Evolutionary conservation across 139 green algal genomes (phyloP), one percentile per base, ranked within the genome.

Genomic region (Desmodesmus armatus): DNA sequence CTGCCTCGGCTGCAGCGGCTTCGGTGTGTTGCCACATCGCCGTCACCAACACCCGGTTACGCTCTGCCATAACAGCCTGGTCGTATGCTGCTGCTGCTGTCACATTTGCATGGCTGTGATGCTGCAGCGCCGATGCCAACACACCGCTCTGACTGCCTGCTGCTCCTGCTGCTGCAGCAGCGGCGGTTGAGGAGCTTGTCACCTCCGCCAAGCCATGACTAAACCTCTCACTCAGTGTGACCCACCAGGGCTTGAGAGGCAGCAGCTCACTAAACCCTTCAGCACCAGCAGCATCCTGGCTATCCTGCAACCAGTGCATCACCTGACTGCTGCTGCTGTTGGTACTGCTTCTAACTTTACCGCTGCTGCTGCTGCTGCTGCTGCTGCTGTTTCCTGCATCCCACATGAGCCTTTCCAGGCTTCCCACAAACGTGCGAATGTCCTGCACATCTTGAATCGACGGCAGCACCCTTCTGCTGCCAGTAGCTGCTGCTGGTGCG

Each of bases 41-140:
- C 23, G 66, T 29, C 40, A 37, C n/a, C 17, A 80, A 47, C 31
- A 80, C 29, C 5, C n/a, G 29, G 31, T 80, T 66, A 31, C 73
- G 21, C 73, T 80, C 73, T 23, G 47, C 11, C 73, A 80, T 66
- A 0, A 80, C 73, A 25, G 73, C 73, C 7, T 31, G 73, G 29
- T 80, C 73, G 47, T 60, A 80, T 7, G 73, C 73, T 47, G 31
- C 9, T 15, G 73, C 73, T 51, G 44, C 44, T 21, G 73, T 47
- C 5, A 23, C 11, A 9, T 80, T 80, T 0, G 5, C 33, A 43
- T 72, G 63, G 63, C n/a, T n/a, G n/a, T n/a, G n/a, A n/a, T 72
- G 63, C 31, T 72, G 63, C 63, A n/a, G 63, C 63, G 31, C 31
- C 27, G 41, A 33, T 33, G 19, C n/a, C 62, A 27, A 17, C 31